A percentile compares a stretch with the other conserved stretches of the same genome.
Conservation (phyloP, 2,329 filamentous ascomycete genomes). For the Aschersonia sp. region DNA sequence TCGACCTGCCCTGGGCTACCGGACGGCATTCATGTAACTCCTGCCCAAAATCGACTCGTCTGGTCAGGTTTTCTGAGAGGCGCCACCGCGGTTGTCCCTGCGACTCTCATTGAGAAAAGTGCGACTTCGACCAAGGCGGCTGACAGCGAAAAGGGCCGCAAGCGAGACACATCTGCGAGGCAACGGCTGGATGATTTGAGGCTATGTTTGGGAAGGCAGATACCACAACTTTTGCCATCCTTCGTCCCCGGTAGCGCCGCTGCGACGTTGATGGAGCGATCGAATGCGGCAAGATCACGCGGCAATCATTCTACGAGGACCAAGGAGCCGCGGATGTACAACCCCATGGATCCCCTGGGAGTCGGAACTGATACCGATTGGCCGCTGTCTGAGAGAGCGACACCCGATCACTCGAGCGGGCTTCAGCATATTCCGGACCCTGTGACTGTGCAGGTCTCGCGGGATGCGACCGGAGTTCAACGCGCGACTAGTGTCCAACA, state of each 20-base stretch:
- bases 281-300: not conserved
- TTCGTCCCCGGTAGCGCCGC: constrained; percentile 1
- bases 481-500: too few relatives aligned
- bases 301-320: not conserved
- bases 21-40: constrained; percentile 2
- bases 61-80: constrained; percentile 1
- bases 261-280: constrained; percentile 1
- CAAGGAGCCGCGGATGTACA: not conserved
- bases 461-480: too few relatives aligned
- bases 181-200: not conserved
- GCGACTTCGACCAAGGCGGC: not conserved
- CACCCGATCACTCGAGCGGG: too few relatives aligned
- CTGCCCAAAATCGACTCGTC: constrained; percentile 1
- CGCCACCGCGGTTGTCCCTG: not conserved
- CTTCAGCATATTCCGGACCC: too few relatives aligned
- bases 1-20: not conserved
- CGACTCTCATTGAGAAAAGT: not conserved
- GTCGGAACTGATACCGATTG: not conserved
- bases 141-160: not conserved
- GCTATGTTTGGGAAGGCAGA: constrained; percentile 1
- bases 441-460: too few relatives aligned
- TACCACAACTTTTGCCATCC: constrained; percentile 1
- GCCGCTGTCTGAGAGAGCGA: too few relatives aligned
- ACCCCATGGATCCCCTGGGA: not conserved
- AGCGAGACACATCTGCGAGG: not conserved